A percentile compares a stretch with the other conserved stretches of the same genome.
Conservation (phyloP, 148 eudicot genomes). For the Arctostaphylos glauca region DNA sequence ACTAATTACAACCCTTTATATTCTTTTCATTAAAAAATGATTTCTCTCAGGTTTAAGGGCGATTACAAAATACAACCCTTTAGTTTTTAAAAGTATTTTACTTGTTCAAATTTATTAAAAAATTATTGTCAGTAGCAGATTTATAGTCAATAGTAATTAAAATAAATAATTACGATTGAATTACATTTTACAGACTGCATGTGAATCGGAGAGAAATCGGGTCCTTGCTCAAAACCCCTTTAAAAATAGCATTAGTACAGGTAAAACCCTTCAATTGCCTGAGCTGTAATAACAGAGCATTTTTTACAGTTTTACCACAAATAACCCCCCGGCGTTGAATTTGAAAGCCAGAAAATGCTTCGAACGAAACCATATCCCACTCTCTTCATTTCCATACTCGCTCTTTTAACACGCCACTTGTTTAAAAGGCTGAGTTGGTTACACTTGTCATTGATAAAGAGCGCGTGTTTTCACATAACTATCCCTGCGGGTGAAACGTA, state of each 20-base stretch:
- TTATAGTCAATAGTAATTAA: too few relatives aligned
- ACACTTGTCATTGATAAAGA: not conserved
- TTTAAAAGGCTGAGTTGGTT: not conserved
- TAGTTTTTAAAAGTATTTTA: too few relatives aligned
- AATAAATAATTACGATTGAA: too few relatives aligned
- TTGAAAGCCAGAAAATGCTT: not conserved
- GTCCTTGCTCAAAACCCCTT: too few relatives aligned
- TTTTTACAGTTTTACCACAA: not conserved
- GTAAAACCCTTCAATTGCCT: not conserved
- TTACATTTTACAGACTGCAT: too few relatives aligned
- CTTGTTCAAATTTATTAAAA: too few relatives aligned
- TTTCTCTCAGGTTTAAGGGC: too few relatives aligned
- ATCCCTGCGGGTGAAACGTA: not conserved
- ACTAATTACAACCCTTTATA: too few relatives aligned
- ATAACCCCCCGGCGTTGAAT: not conserved
- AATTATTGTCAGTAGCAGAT: too few relatives aligned
- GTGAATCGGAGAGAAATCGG: too few relatives aligned
- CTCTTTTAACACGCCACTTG: not conserved
- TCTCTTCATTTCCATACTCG: not conserved
- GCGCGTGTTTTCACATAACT: not conserved
- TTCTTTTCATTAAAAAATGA: too few relatives aligned
- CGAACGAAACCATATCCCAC: not conserved
- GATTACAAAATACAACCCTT: too few relatives aligned
- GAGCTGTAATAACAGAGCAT: not conserved
- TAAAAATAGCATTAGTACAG: not conserved